Percentiles rank a stretch among this genome's conserved stretches.
These are phyloP conservation scores for Phylloporus rhodoxanthus DNA, from an alignment of 768 basidiomycete genomes.

Conservation along the genomic window DNA sequence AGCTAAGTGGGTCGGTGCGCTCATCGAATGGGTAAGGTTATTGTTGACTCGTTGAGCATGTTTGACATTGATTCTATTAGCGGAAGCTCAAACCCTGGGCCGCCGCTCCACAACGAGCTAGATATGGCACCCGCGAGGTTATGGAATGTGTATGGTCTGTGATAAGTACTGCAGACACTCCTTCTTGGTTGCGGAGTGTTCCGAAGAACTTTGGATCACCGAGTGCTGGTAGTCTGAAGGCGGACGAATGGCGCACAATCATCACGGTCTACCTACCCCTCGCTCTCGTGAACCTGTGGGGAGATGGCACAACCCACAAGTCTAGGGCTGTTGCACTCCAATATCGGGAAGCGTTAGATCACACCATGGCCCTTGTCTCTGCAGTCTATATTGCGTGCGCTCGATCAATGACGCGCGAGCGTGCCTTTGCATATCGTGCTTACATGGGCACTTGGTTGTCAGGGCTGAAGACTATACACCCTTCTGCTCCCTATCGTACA, in stretches of 20 bases:
- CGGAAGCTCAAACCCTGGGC: no score
- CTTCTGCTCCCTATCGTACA: slow-evolving; percentile 7
- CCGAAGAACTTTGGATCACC: background rate
- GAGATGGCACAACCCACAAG: background rate
- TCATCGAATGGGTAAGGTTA: background rate
- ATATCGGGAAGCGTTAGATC: background rate
- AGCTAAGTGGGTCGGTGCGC: background rate
- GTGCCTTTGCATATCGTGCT: slow-evolving; percentile 5
- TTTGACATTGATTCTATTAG: background rate
- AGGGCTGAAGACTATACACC: slow-evolving; percentile 14
- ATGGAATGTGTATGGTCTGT: background rate
- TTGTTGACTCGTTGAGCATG: background rate
- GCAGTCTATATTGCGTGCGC: background rate
- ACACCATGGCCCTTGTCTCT: background rate
- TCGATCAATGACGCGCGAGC: background rate
- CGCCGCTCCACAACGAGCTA: background rate
- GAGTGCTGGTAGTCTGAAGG: background rate
- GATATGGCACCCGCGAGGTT: background rate
- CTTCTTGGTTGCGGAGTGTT: background rate
- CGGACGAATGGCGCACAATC: background rate
- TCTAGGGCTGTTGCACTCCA: background rate
- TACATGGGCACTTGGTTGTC: slow-evolving; percentile 16
- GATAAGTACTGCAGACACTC: background rate
- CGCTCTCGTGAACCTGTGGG: background rate
- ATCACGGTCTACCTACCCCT: background rate